These are phyloP conservation scores for Colletotrichum sp. DNA, from an alignment of 2,329 filamentous ascomycete species.

Conservation along the genomic window DNA sequence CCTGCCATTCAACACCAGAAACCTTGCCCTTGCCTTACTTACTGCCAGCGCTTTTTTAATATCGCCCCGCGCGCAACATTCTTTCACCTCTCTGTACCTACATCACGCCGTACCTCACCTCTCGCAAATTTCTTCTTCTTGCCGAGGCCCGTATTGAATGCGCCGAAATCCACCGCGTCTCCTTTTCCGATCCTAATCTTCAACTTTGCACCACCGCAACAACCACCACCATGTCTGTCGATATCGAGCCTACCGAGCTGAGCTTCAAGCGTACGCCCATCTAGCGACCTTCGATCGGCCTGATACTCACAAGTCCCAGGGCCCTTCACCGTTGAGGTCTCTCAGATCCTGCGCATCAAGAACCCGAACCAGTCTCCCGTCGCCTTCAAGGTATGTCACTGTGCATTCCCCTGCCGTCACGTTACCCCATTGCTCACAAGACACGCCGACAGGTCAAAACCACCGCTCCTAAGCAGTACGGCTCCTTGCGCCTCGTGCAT, in stretches of 20 bases:
- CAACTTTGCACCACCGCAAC: slow-evolving; percentile 15
- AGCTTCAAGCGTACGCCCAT: slow-evolving; percentile 84
- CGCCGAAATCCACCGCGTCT: slow-evolving; percentile 12
- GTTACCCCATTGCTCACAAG: slow-evolving; percentile 11
- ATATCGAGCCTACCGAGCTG: slow-evolving; percentile 89
- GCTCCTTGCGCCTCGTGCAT: slow-evolving; percentile 27
- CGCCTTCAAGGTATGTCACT: slow-evolving; percentile 68
- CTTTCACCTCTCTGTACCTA: slow-evolving; percentile 7
- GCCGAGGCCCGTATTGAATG: slow-evolving; percentile 6
- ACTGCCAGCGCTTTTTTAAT: slow-evolving; percentile 16
- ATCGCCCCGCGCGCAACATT: slow-evolving; percentile 12
- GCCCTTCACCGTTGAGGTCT: slow-evolving; percentile 70
- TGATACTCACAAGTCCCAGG: slow-evolving; percentile 44
- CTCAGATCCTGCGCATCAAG: slow-evolving; percentile 67
- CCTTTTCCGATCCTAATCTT: slow-evolving; percentile 6
- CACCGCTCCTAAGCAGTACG: slow-evolving; percentile 97
- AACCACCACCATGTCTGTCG: slow-evolving; percentile 80
- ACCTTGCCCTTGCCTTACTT: slow-evolving; percentile 3
- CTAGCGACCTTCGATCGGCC: slow-evolving; percentile 9
- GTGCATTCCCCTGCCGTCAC: neutral
- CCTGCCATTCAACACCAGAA: neutral
- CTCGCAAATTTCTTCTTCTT: slow-evolving; percentile 1
- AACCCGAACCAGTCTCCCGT: slow-evolving; percentile 68
- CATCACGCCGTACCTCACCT: neutral
- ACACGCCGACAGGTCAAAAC: slow-evolving; percentile 81